These are phyloP conservation scores for Fusarium sp. DNA, from an alignment of 2,329 filamentous ascomycete species.

Conservation along the genomic window DNA sequence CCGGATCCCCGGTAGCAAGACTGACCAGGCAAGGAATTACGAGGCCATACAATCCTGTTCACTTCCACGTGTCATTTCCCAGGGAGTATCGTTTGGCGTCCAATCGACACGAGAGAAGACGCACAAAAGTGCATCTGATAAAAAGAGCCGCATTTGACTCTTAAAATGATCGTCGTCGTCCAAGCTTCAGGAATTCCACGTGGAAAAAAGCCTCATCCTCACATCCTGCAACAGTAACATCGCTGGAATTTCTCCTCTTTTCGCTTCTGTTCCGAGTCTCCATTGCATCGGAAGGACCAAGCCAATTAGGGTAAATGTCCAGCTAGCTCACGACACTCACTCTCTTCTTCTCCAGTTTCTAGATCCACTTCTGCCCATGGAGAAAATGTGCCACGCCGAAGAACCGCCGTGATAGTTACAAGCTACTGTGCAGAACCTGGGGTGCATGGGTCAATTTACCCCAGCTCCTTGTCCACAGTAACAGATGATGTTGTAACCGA, in stretches of 20 bases:
- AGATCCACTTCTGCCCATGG: conserved; percentile 28
- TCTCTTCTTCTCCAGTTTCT: conserved; percentile 20
- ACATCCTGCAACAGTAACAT: background rate
- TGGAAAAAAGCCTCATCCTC: background rate
- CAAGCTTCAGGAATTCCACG: conserved; percentile 30
- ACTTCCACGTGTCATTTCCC: background rate
- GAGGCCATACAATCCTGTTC: background rate
- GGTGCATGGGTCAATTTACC: conserved; percentile 34
- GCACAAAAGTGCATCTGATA: background rate
- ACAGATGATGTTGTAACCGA: conserved; percentile 13
- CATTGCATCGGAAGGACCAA: conserved; percentile 4
- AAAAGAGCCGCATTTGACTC: conserved; percentile 10
- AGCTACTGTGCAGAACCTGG: conserved; percentile 31
- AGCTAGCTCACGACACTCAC: conserved; percentile 14
- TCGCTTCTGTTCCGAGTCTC: background rate
- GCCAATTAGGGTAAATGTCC: conserved; percentile 14
- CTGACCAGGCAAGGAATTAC: background rate
- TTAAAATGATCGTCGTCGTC: conserved; percentile 1
- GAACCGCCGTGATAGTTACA: conserved; percentile 31
- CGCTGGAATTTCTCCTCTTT: background rate
- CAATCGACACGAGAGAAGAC: background rate
- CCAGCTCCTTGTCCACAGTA: conserved; percentile 6
- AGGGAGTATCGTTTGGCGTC: background rate
- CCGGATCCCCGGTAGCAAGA: background rate
- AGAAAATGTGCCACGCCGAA: conserved; percentile 31